Evolutionary conservation across 495 filamentous ascomycete genomes (phyloP).

Genomic region (Hyaloscypha finlandica): DNA sequence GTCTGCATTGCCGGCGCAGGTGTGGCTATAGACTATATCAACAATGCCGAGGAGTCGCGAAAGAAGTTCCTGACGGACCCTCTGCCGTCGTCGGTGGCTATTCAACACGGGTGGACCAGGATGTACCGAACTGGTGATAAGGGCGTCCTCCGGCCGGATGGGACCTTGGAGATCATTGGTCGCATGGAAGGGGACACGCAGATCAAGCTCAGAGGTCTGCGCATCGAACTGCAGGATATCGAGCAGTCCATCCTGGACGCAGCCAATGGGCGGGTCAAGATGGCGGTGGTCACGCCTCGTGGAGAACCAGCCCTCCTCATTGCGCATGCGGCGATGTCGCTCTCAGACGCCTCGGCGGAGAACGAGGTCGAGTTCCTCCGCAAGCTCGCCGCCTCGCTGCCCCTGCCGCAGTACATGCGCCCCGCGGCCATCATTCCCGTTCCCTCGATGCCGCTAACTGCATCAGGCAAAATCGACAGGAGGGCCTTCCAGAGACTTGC

Average conservation of each 20-base stretch:
- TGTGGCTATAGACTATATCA: slow-evolving; percentile 43
- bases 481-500: slow-evolving; percentile 11
- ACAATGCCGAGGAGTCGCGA: slow-evolving; percentile 34
- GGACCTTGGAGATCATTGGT: slow-evolving; percentile 39
- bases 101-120: slow-evolving; percentile 25
- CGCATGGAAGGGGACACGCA: slow-evolving; percentile 47
- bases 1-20: slow-evolving; percentile 45
- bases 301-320: slow-evolving; percentile 5
- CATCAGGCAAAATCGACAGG: slow-evolving; percentile 47
- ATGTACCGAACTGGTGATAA: slow-evolving; percentile 31
- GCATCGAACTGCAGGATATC: slow-evolving; percentile 54
- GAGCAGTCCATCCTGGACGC: slow-evolving; percentile 39
- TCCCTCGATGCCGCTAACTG: slow-evolving; percentile 37
- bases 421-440: slow-evolving; percentile 39
- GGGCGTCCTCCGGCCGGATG: slow-evolving; percentile 32
- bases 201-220: slow-evolving; percentile 54
- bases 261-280: slow-evolving; percentile 30
- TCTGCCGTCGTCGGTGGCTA: slow-evolving; percentile 7
- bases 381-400: not conserved
- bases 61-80: slow-evolving; percentile 39
- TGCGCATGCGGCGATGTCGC: slow-evolving; percentile 13
- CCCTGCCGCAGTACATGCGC: slow-evolving; percentile 27
- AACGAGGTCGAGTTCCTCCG: slow-evolving; percentile 2
- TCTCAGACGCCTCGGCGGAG: not conserved
- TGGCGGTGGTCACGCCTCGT: slow-evolving; percentile 40